Base-by-base conservation (phyloP, 768 basidiomycete genomes). In the Gymnopilus dilepis region DNA sequence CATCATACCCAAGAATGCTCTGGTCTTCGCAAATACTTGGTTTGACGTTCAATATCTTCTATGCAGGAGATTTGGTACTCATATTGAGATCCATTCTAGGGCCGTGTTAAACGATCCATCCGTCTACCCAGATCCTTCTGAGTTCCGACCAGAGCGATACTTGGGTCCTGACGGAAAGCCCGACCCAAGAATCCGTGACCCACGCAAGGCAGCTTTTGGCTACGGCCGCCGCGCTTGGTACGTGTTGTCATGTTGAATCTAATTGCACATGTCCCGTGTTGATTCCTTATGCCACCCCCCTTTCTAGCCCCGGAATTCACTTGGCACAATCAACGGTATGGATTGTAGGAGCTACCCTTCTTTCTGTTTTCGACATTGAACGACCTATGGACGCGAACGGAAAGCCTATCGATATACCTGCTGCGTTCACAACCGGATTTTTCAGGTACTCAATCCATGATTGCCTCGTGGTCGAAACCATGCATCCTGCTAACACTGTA, bases 21-120 rank as follows among this genome's bases (percentile, higher is more conserved):
- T 59, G n/a, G 50, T 59, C 9, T 52, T 42, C 38, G 58, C 50
- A 11, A 59, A 59, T 19, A 13, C 58, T 0, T 59, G 58, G 58
- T 59, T 33, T 6, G 48, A 30, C n/a, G 12, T 11, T 21, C 11
- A 17, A 17, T 26, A n/a, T 40, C 26, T 28, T 33, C 33, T 7
- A 17, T 52, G 7, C 26, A 26, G 12, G 28, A 11, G 34, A 11
- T 37, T 3, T 2, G 8, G 15, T 8, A 9, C 34, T 2, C 34
- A 11, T 15, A 37, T 28, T 2, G 4, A 15, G 15, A 2, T 43
- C 30, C n/a, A 30, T 22, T 2, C 22, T 52, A 52, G 58, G 56
- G 56, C 56, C 12, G 40, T 57, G 17, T 40, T 57, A 17, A 57
- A 57, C n/a, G 56, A 57, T 45, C 56, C 56, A 57, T 7, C 26